These are phyloP conservation scores for Russula sp. DNA, from an alignment of 768 basidiomycete genomes.

Conservation along the genomic window DNA sequence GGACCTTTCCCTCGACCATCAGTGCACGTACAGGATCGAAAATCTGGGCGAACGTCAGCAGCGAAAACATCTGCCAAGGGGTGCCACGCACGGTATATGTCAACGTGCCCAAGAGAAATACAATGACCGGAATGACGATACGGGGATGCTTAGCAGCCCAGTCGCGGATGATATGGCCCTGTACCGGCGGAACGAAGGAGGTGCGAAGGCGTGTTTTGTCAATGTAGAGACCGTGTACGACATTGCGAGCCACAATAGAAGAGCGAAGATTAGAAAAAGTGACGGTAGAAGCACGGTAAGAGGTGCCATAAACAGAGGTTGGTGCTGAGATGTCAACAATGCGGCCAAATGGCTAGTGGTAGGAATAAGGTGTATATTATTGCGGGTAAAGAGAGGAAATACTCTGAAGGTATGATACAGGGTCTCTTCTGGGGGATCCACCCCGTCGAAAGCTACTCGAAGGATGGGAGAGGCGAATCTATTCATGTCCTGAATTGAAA, in stretches of 20 bases:
- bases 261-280: slow-evolving; percentile 60
- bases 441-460: slow-evolving; percentile 83
- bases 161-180: slow-evolving; percentile 62
- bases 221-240: slow-evolving; percentile 56
- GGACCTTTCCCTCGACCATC: slow-evolving; percentile 77
- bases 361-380: slow-evolving; percentile 17
- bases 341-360: slow-evolving; percentile 70
- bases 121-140: slow-evolving; percentile 72
- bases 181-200: slow-evolving; percentile 61
- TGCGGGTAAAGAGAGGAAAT: slow-evolving; percentile 33
- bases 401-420: slow-evolving; percentile 79
- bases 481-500: slow-evolving; percentile 68
- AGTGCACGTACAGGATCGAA: slow-evolving; percentile 89
- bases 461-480: slow-evolving; percentile 72
- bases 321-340: slow-evolving; percentile 67
- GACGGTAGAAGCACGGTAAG: slow-evolving; percentile 62
- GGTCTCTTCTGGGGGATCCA: slow-evolving; percentile 76
- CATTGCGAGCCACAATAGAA: slow-evolving; percentile 81
- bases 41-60: slow-evolving; percentile 49
- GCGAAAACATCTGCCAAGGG: neutral
- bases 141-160: slow-evolving; percentile 88
- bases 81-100: slow-evolving; percentile 70
- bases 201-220: slow-evolving; percentile 49
- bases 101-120: slow-evolving; percentile 86
- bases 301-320: slow-evolving; percentile 58